Percentiles rank a stretch among this genome's conserved stretches.
These are phyloP conservation scores for Pseudogymnoascus sp. DNA, from an alignment of 2,329 filamentous ascomycete genomes.

Conservation along the genomic window DNA sequence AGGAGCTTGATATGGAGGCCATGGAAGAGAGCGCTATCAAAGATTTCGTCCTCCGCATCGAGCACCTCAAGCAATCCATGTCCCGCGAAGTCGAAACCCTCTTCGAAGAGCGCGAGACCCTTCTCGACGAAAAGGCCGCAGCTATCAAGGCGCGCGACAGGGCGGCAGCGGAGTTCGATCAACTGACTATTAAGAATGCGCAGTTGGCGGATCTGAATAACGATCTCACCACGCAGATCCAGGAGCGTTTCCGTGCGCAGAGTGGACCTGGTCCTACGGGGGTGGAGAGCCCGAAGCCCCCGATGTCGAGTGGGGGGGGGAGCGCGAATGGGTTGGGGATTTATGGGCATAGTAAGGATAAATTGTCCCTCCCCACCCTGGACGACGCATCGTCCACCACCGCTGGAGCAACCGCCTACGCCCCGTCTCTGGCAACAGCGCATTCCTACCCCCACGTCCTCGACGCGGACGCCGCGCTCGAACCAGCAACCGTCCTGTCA, in stretches of 20 bases:
- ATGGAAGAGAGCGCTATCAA: constrained; percentile 87
- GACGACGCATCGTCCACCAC: neutral
- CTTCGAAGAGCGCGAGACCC: constrained; percentile 65
- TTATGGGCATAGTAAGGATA: constrained; percentile 46
- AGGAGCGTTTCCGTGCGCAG: constrained; percentile 82
- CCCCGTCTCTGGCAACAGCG: constrained; percentile 19
- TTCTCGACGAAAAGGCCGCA: constrained; percentile 77
- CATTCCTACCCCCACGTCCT: constrained; percentile 27
- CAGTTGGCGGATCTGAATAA: constrained; percentile 95
- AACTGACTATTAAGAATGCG: constrained; percentile 86
- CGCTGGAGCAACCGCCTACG: neutral
- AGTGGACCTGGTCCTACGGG: constrained; percentile 34
- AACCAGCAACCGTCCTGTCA: constrained; percentile 20
- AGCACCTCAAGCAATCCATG: constrained; percentile 53
- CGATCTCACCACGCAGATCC: constrained; percentile 87
- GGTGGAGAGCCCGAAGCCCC: constrained; percentile 34
- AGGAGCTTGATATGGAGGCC: constrained; percentile 70
- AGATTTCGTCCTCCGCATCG: constrained; percentile 72
- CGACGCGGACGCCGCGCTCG: neutral
- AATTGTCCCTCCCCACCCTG: constrained; percentile 22
- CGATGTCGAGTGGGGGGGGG: constrained; percentile 21
- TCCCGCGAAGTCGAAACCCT: constrained; percentile 50
- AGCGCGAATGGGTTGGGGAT: constrained; percentile 48
- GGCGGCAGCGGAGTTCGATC: constrained; percentile 90
- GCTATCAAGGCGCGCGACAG: constrained; percentile 83